Evolutionary conservation across 768 basidiomycete genomes (phyloP).

Genomic region (Suillus ampliporus): DNA sequence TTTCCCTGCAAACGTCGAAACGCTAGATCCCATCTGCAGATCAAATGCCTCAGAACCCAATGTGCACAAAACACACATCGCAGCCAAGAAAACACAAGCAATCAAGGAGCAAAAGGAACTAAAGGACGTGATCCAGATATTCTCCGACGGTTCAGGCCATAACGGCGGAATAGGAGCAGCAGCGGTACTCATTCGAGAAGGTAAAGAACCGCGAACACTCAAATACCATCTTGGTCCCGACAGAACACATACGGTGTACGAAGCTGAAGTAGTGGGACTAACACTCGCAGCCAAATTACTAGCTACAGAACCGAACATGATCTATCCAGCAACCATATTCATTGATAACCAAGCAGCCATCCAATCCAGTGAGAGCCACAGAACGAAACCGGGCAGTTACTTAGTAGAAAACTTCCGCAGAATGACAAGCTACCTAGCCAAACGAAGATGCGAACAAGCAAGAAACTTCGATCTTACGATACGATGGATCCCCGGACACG

Average conservation of each 20-base stretch:
- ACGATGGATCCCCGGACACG: slow-evolving; percentile 26
- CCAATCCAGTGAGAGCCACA: not conserved
- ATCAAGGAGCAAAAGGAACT: not conserved
- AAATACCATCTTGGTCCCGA: slow-evolving; percentile 11
- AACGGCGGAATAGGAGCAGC: slow-evolving; percentile 1
- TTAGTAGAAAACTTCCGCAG: slow-evolving; percentile 13
- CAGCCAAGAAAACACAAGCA: not conserved
- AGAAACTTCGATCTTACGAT: not conserved
- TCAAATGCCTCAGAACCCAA: not conserved
- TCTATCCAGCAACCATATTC: not conserved
- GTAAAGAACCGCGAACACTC: not conserved
- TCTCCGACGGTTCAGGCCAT: not conserved
- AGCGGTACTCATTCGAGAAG: not conserved
- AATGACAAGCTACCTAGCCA: not conserved
- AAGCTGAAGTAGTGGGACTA: slow-evolving; percentile 21
- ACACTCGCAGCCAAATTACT: slow-evolving; percentile 15
- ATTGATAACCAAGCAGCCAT: slow-evolving; percentile 22
- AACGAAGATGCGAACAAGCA: fast-evolving
- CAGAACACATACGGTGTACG: slow-evolving; percentile 20
- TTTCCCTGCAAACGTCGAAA: slow-evolving; percentile 4
- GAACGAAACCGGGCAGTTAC: slow-evolving; percentile 12
- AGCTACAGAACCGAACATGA: not conserved
- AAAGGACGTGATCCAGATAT: not conserved
- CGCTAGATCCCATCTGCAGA: not conserved
- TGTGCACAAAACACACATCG: not conserved